Conservation (phyloP, 2,329 filamentous ascomycete genomes). For the Fusarium chaquense region DNA sequence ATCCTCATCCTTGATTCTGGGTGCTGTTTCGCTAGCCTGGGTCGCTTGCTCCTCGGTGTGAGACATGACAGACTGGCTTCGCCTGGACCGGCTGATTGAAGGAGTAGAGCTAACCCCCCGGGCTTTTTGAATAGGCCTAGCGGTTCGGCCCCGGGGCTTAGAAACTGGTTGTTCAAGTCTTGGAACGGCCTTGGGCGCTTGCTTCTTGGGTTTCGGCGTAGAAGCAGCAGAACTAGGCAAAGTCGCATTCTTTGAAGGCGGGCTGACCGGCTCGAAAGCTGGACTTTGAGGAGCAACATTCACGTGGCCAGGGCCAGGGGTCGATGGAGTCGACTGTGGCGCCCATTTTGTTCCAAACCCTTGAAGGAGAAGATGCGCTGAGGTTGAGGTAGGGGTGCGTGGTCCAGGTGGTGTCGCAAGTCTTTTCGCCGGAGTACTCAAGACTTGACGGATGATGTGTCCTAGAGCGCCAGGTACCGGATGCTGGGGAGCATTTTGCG, state of each 20-base stretch:
- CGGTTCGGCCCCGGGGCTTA: constrained; percentile 52
- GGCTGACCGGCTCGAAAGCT: constrained; percentile 70
- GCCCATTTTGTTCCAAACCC: constrained; percentile 70
- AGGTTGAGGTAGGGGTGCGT: constrained; percentile 53
- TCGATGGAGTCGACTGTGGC: constrained; percentile 67
- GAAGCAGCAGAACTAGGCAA: constrained; percentile 50
- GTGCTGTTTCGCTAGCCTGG: constrained; percentile 55
- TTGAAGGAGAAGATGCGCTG: constrained; percentile 47
- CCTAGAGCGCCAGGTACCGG: constrained; percentile 56
- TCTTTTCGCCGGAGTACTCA: constrained; percentile 52
- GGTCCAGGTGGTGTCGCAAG: constrained; percentile 51
- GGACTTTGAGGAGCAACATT: constrained; percentile 62
- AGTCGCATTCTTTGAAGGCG: constrained; percentile 57
- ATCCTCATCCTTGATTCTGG: constrained; percentile 70
- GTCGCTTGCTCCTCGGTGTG: constrained; percentile 62
- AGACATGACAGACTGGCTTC: constrained; percentile 61
- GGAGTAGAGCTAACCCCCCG: constrained; percentile 53
- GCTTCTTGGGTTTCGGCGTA: constrained; percentile 52
- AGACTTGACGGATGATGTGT: constrained; percentile 56
- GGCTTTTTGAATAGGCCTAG: constrained; percentile 53
- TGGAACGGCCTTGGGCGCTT: constrained; percentile 48
- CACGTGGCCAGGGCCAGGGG: constrained; percentile 59
- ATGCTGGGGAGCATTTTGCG: constrained; percentile 50
- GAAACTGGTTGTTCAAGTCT: constrained; percentile 42
- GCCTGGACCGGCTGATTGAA: constrained; percentile 51